Conservation (phyloP, 345 rosid genomes). For the Hibiscus syriacus region DNA sequence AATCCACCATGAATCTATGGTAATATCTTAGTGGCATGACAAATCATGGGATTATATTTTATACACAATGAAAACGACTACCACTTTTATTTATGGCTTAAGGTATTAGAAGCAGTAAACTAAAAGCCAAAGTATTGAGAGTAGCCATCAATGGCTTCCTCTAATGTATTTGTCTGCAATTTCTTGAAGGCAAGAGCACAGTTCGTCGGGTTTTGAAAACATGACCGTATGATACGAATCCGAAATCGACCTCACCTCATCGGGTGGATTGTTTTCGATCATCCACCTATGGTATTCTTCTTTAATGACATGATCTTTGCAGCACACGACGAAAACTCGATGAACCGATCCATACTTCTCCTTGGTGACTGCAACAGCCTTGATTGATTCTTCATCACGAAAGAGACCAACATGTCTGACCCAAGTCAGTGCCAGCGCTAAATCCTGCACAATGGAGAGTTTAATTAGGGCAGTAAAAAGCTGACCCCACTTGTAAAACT, state of each 20-base stretch:
- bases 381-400: background rate
- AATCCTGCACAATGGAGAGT: too few relatives aligned
- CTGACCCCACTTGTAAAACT: too few relatives aligned
- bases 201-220: slow-evolving; percentile 28
- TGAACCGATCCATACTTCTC: slow-evolving; percentile 18
- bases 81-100: too few relatives aligned
- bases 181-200: slow-evolving; percentile 24
- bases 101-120: too few relatives aligned
- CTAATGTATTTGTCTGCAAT: slow-evolving; percentile 14
- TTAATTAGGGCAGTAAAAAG: too few relatives aligned
- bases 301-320: slow-evolving; percentile 13
- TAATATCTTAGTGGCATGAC: background rate
- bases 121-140: too few relatives aligned
- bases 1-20: background rate
- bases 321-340: slow-evolving; percentile 28
- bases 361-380: slow-evolving; percentile 14
- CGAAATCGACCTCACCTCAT: slow-evolving; percentile 21
- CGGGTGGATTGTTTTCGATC: slow-evolving; percentile 23
- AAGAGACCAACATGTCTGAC: slow-evolving; percentile 14
- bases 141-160: background rate
- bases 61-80: too few relatives aligned
- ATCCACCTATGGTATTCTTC: slow-evolving; percentile 29
- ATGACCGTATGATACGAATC: slow-evolving; percentile 43
- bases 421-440: slow-evolving; percentile 23
- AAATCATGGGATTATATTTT: too few relatives aligned